Conservation (phyloP, 2,329 filamentous ascomycete species). For the Verticillium alfalfae region DNA sequence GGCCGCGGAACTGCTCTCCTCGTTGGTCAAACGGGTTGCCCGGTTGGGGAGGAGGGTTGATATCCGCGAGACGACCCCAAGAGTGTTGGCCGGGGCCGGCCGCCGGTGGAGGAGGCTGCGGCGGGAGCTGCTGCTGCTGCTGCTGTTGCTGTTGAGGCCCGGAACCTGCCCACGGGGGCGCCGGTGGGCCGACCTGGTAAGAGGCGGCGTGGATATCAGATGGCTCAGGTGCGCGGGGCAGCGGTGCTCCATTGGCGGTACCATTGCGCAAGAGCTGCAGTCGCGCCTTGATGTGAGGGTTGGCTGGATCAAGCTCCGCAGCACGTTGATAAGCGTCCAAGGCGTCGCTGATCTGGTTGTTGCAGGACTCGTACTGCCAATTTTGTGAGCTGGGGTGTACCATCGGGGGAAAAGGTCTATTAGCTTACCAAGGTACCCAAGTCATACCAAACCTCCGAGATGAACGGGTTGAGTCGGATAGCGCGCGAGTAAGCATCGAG, state of each 20-base stretch:
- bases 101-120: slow-evolving; percentile 53
- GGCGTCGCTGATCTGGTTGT: slow-evolving; percentile 96
- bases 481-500: slow-evolving; percentile 96
- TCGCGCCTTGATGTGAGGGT: slow-evolving; percentile 93
- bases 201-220: slow-evolving; percentile 95
- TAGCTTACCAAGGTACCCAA: slow-evolving; percentile 81
- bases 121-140: slow-evolving; percentile 26
- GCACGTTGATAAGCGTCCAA: slow-evolving; percentile 93
- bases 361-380: slow-evolving; percentile 87
- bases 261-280: slow-evolving; percentile 83
- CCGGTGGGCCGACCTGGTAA: slow-evolving; percentile 82
- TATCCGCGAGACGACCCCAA: slow-evolving; percentile 67
- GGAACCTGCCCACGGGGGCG: slow-evolving; percentile 84
- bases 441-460: slow-evolving; percentile 99
- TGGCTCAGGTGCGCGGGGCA: slow-evolving; percentile 75
- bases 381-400: slow-evolving; percentile 20
- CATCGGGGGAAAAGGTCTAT: neutral
- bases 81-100: slow-evolving; percentile 49
- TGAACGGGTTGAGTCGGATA: slow-evolving; percentile 94
- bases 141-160: slow-evolving; percentile 48
- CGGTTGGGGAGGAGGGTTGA: slow-evolving; percentile 70
- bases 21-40: slow-evolving; percentile 77
- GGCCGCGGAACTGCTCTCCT: slow-evolving; percentile 63
- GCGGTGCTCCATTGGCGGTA: slow-evolving; percentile 65
- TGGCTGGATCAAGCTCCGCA: slow-evolving; percentile 86